Evolutionary conservation across 208 protist genomes (phyloP), one percentile per base, ranked within the genome.

Genomic region (Trypanosoma platydactyli): DNA sequence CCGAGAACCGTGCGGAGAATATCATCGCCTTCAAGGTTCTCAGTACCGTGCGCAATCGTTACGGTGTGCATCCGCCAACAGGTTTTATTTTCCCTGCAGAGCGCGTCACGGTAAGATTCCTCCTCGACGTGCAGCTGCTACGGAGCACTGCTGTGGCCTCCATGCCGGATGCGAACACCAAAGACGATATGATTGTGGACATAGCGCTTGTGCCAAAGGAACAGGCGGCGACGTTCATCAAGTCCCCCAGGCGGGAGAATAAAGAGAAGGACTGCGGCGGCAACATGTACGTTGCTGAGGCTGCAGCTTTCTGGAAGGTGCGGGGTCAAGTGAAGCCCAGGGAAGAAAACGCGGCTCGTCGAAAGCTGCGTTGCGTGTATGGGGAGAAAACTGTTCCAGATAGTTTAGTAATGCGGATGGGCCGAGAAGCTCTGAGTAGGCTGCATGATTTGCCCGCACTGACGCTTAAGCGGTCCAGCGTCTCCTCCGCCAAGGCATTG

Each of bases 1-100:
- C 56, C 16, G 68, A 57, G 4, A 67, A 86, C 55, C 56, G 33
- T 7, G 56, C 41, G 27, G 76, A 84, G 29, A 87, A 94, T 60
- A 75, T 84, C 35, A 67, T 95, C 24, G 68, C 78, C 16, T 95
- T 92, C 59, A 92, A 93, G 70, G 79, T 88, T 25, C 72, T 93
- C 12, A 86, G 84, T 54, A 65, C 70, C 29, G 79, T 90, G 40
- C 84, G 80, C 45, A 54, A 83, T 60, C 78, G 85, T 66, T 95
- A 95, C 74, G 76, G 68, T 16, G 83, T 93, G 20, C 63, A 53
- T 5, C 86, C 86, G 0, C 62, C 81, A 5, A 62, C 79, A 7
- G 89, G 89, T 54, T 86, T 92, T 55, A 88, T 95, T 45, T 77
- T 68, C n/a, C 57, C 89, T 16, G 77, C 71, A 2, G 76, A 79